phyloP scores from a whole-genome alignment of 2,329 filamentous ascomycete species.

The Nannizziopsis arthrosporioides region DNA sequence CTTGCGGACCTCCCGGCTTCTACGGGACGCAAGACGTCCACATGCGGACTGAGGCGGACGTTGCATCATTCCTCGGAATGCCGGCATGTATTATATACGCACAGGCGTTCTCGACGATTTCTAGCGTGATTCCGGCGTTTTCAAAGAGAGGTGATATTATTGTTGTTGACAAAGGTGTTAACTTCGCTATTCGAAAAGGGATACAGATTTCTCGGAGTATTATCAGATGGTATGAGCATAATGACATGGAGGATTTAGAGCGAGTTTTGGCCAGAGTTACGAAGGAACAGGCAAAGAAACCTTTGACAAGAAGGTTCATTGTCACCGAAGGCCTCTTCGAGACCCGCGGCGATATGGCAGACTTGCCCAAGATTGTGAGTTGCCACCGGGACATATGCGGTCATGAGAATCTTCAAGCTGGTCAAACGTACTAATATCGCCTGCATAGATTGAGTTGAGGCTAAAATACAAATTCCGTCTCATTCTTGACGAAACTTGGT shows the following conservation, averaged over 20 bases:
- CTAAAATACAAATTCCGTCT: slow-evolving; percentile 95
- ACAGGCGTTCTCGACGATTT: slow-evolving; percentile 90
- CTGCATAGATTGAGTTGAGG: slow-evolving; percentile 67
- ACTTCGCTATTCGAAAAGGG: slow-evolving; percentile 87
- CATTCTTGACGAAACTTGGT: slow-evolving; percentile 95
- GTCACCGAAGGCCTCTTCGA: slow-evolving; percentile 94
- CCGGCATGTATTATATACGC: slow-evolving; percentile 89
- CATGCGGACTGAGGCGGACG: slow-evolving; percentile 90
- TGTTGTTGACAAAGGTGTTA: slow-evolving; percentile 84
- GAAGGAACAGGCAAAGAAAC: slow-evolving; percentile 78
- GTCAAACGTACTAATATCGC: slow-evolving; percentile 2
- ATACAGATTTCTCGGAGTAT: slow-evolving; percentile 85
- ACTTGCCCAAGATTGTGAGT: slow-evolving; percentile 73
- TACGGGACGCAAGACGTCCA: slow-evolving; percentile 98
- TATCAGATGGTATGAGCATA: slow-evolving; percentile 89
- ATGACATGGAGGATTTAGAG: slow-evolving; percentile 89
- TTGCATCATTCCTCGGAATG: slow-evolving; percentile 78
- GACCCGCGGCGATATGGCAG: slow-evolving; percentile 69
- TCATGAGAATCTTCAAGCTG: slow-evolving; percentile 9
- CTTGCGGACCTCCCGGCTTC: slow-evolving; percentile 92
- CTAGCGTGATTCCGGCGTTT: slow-evolving; percentile 92
- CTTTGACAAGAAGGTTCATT: slow-evolving; percentile 83
- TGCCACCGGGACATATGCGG: neutral
- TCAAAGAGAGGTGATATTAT: slow-evolving; percentile 96
- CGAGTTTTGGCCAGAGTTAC: slow-evolving; percentile 71